Percentiles rank a stretch among this genome's conserved stretches.
Evolutionary conservation across 177 flowering plant species (phyloP).

Genomic region (Telopea speciosissima): DNA sequence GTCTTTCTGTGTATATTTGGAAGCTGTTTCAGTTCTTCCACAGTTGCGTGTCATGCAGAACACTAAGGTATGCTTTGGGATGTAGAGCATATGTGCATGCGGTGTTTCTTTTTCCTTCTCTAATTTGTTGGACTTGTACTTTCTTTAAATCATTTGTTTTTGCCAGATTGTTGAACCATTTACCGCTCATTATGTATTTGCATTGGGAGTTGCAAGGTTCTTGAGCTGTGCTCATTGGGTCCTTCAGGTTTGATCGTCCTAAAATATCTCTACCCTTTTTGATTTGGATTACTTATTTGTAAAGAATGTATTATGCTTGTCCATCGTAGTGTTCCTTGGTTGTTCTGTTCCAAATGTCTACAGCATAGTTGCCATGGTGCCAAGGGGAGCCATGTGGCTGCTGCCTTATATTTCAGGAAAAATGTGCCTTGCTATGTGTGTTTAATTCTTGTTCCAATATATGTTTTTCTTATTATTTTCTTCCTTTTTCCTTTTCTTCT

Average conservation of each 20-base stretch:
- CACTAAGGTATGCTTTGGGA: conserved; percentile 31
- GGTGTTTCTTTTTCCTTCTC: background rate
- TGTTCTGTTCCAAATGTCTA: too few relatives aligned
- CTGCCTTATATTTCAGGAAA: too few relatives aligned
- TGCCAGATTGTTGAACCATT: conserved; percentile 66
- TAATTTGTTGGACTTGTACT: background rate
- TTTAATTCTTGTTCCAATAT: too few relatives aligned
- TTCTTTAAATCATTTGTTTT: background rate
- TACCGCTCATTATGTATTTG: conserved; percentile 68
- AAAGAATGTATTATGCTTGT: too few relatives aligned
- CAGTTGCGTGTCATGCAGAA: conserved; percentile 69
- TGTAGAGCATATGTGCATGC: background rate
- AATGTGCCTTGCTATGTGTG: too few relatives aligned
- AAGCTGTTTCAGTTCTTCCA: conserved; percentile 65
- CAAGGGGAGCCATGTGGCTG: too few relatives aligned
- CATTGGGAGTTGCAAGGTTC: conserved; percentile 62
- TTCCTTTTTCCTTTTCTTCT: too few relatives aligned
- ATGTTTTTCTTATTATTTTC: too few relatives aligned
- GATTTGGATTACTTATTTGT: too few relatives aligned
- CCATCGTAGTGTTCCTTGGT: too few relatives aligned
- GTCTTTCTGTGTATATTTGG: conserved; percentile 71
- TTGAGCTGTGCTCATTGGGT: conserved; percentile 68
- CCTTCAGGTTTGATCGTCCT: conserved; percentile 41
- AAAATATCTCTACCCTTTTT: background rate
- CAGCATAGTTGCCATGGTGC: too few relatives aligned